These are phyloP conservation scores for Flaveria robusta DNA, from an alignment of 129 eudicot species.

Conservation along the genomic window DNA sequence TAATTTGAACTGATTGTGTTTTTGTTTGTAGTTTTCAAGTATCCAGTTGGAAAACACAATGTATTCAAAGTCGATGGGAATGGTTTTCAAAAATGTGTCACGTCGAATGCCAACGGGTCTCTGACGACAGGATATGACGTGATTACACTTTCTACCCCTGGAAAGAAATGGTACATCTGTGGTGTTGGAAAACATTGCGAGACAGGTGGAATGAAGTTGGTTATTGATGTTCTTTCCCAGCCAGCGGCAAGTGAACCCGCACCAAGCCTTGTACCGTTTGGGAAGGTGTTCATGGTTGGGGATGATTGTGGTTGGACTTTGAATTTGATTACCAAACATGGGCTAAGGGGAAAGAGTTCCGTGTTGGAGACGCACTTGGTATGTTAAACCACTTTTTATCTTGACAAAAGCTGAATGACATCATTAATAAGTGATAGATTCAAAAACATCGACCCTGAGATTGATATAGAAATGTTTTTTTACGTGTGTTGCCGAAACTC, in stretches of 20 bases:
- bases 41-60: not conserved
- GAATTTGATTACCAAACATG: slow-evolving; percentile 33
- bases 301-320: slow-evolving; percentile 11
- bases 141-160: slow-evolving; percentile 29
- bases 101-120: no score
- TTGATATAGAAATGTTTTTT: no score
- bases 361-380: slow-evolving; percentile 36
- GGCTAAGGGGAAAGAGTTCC: slow-evolving; percentile 42
- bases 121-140: no score
- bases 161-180: slow-evolving; percentile 44
- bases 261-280: not conserved
- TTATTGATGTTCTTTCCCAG: slow-evolving; percentile 29
- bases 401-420: no score
- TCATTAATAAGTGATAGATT: no score
- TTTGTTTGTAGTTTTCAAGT: not conserved
- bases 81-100: not conserved
- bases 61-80: not conserved
- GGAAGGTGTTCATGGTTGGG: not conserved
- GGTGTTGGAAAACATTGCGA: slow-evolving; percentile 18
- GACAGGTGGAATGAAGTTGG: slow-evolving; percentile 29
- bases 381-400: no score
- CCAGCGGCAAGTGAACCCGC: not conserved
- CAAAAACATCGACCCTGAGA: no score
- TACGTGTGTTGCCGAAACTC: no score
- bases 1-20: no score